Base-by-base conservation (phyloP, 2,329 filamentous ascomycete species). In the Nigrograna mackinnonii region DNA sequence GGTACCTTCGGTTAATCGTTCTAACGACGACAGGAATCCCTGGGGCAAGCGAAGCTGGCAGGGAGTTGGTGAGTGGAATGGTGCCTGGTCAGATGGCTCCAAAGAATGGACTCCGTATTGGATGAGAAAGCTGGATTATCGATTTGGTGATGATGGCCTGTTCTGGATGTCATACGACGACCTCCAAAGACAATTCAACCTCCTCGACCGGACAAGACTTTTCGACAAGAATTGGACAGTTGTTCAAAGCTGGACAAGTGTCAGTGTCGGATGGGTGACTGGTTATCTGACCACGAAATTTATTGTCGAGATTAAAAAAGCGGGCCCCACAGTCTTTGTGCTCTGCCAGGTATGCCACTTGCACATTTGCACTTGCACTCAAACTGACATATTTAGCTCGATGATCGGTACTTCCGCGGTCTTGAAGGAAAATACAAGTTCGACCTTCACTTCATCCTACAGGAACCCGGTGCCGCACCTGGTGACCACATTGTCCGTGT, bases 71-170 rank as follows among this genome's bases (percentile, higher is more conserved):
- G 89, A 91, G 66, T 92, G 89, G 87, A 86, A 81, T 30, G 89
- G 89, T 0, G 76, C 87, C 1, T 94, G 88, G 87, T 83, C 80
- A 19, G 89, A 94, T 57, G 89, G 89, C 1, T 89, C 85, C 12
- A 86, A 87, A 55, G 84, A 92, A 66, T 95, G 89, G 89, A 92
- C 86, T 1, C 76, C 86, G 0, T 85, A 91, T 51, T 89, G 86
- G 80, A 80, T 92, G 66, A 68, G 83, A 39, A 83, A 85, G 52
- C 75, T 92, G 1, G 74, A 78, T 30, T 86, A 91, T 59, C 81
- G 78, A 16, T 91, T 91, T 55, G 86, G 86, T 22, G 85, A 89
- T 51, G 87, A 91, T 54, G 87, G 87, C 5, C 46, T 81, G 20
- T 83, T 84, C 60, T 84, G 79, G 79, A 82, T 83, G 47, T 76